Evolutionary conservation across 441 rosid genomes (phyloP), one percentile per base, ranked within the genome.

Genomic region (Bruguiera hainesii): DNA sequence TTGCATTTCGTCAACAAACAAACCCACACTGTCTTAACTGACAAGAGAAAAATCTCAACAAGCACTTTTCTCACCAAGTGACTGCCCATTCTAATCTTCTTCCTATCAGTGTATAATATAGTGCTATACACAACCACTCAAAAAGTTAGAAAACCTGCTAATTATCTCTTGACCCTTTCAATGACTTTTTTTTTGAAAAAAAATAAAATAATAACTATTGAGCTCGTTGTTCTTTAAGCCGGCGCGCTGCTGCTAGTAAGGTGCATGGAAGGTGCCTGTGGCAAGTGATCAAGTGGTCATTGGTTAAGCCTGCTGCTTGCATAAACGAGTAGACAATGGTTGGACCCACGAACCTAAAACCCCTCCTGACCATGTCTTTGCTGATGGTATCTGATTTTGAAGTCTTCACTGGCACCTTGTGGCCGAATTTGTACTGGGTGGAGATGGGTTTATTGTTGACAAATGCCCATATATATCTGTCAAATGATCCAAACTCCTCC

Each of bases 251-350:
- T 15, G 77, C 78, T 65, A 82, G 53, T 31, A 81, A 62, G 51
- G 80, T 74, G 82, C 93, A 89, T 21, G 87, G 87, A 58, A 72
- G 78, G 78, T 89, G 92, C 35, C 94, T 68, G 61, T 73, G 82
- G 72, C 98, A 92, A 61, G 82, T 80, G 75, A 84, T 68, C 67
- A 92, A 72, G 77, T 92, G 98, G 78, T 89, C 98, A 63, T 89
- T 92, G 72, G 96, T 89, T 50, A 92, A 76, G 59, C 98, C 98
- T 19, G 89, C 83, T 21, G 94, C 93, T 80, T 92, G 96, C 98
- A 92, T 85, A 86, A 92, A 89, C 15, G 93, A 88, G 68, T 92
- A 88, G 69, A 92, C 82, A 70, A 92, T 86, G 5, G 96, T 89
- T 0, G 96, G 93, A 61, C 98, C 98, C 7, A 85, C 95, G 26